Conservation (phyloP, 139 green algal genomes). For the Protoeuglena noctilucae region DNA sequence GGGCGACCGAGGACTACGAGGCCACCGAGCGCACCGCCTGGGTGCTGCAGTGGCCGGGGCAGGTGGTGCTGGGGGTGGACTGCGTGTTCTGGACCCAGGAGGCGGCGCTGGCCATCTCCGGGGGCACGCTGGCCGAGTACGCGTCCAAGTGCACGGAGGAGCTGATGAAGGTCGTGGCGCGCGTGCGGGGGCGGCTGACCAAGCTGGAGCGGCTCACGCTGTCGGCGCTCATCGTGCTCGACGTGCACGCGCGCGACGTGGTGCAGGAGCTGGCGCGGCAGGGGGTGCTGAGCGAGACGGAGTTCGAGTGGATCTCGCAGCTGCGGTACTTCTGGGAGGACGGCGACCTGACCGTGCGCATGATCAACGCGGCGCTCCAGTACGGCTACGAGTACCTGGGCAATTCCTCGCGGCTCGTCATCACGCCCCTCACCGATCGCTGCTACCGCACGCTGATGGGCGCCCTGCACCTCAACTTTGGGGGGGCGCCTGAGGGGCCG, state of each 20-base stretch:
- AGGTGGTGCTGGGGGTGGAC: constrained; percentile 37
- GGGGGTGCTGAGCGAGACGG: constrained; percentile 23
- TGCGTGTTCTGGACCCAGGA: constrained; percentile 62
- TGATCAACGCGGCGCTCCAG: constrained; percentile 48
- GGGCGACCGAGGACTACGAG: constrained; percentile 37
- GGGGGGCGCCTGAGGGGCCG: constrained; percentile 50
- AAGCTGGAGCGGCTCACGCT: constrained; percentile 64
- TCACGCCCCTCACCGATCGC: constrained; percentile 69
- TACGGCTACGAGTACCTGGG: constrained; percentile 71
- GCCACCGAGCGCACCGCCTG: constrained; percentile 33
- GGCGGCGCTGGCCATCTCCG: constrained; percentile 30
- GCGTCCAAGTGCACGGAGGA: constrained; percentile 39
- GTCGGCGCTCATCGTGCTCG: constrained; percentile 57
- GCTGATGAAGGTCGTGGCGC: constrained; percentile 40
- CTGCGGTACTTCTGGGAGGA: constrained; percentile 57
- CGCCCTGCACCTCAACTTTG: constrained; percentile 61
- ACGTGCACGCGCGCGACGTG: constrained; percentile 57
- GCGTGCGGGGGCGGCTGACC: constrained; percentile 49
- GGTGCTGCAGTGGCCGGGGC: constrained; percentile 31
- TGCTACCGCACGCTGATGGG: constrained; percentile 64
- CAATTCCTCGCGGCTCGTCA: constrained; percentile 55
- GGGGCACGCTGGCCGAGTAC: constrained; percentile 23
- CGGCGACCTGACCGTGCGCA: constrained; percentile 42
- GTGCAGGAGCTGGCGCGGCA: constrained; percentile 28
- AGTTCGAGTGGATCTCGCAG: constrained; percentile 66